Percentiles rank a stretch among this genome's conserved stretches.
Evolutionary conservation across 2,329 filamentous ascomycete species (phyloP).

Genomic region (Beauveria scarabaeidicola): DNA sequence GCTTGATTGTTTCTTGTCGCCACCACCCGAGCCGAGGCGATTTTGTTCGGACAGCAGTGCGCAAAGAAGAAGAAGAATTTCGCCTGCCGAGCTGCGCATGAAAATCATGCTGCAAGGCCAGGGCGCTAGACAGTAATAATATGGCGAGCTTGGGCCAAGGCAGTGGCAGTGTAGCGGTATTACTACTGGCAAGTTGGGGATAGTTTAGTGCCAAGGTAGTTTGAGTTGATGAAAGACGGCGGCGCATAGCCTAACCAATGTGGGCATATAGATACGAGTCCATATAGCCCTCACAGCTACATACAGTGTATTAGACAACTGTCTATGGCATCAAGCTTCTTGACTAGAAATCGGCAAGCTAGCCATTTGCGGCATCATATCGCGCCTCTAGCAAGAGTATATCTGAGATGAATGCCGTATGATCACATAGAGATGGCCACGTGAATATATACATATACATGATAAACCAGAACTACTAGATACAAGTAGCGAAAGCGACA

Average conservation of each 20-base stretch:
- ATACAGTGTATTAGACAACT: no score
- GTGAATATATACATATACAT: neutral
- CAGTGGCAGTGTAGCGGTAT: neutral
- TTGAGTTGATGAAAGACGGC: no score
- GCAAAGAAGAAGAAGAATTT: neutral
- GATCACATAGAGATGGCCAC: neutral
- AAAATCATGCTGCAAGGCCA: neutral
- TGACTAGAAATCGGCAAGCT: no score
- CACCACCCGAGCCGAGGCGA: slow-evolving; percentile 6
- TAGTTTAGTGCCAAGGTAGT: no score
- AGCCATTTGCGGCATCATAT: no score
- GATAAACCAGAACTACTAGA: neutral
- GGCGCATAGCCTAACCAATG: no score
- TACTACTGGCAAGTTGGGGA: no score
- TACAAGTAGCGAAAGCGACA: neutral
- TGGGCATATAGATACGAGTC: no score
- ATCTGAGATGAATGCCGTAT: no score
- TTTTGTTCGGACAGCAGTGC: neutral
- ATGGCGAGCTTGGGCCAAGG: neutral
- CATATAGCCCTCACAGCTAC: no score
- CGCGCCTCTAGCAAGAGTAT: neutral
- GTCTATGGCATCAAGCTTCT: no score
- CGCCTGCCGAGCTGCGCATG: neutral
- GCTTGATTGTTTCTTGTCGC: neutral
- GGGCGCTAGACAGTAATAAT: neutral